phyloP scores from a whole-genome alignment of 371 early-diverging fungal genomes.

The Amoeboaphelidium protococcarum region DNA sequence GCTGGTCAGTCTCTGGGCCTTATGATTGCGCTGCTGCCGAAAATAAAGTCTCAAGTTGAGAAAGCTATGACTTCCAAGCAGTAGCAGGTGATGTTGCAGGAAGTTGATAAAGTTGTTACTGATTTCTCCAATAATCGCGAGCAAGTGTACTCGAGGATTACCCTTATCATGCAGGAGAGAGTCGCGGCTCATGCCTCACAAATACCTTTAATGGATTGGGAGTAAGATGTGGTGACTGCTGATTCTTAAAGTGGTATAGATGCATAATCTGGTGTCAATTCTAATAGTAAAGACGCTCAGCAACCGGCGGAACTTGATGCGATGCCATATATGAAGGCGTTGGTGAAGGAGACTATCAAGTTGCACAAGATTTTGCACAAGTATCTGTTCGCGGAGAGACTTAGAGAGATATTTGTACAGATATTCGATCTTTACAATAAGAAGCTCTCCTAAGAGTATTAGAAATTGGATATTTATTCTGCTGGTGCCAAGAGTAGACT shows the following conservation, averaged over 20 bases:
- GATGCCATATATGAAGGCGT: constrained; percentile 30
- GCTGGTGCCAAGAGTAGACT: constrained; percentile 17
- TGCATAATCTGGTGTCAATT: constrained; percentile 13
- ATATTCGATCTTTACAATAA: constrained; percentile 45
- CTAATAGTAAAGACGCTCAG: constrained; percentile 13
- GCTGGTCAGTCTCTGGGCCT: not conserved
- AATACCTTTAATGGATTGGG: constrained; percentile 32
- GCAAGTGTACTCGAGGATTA: not conserved
- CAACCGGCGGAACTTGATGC: constrained; percentile 3
- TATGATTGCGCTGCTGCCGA: not conserved
- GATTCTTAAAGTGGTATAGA: constrained; percentile 16
- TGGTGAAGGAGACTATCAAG: constrained; percentile 73
- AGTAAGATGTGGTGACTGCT: constrained; percentile 14
- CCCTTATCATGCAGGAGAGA: not conserved
- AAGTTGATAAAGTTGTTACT: not conserved
- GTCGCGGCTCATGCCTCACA: not conserved
- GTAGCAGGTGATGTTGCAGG: not conserved
- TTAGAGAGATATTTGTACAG: constrained; percentile 20
- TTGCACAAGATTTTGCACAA: constrained; percentile 59
- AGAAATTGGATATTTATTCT: constrained; percentile 19
- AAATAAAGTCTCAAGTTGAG: not conserved
- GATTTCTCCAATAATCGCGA: not conserved
- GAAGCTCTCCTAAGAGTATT: constrained; percentile 39
- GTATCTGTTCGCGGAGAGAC: constrained; percentile 34
- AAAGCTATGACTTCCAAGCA: not conserved